phyloP scores from a whole-genome alignment of 2,329 filamentous ascomycete species.

The Colletotrichum melonis region DNA sequence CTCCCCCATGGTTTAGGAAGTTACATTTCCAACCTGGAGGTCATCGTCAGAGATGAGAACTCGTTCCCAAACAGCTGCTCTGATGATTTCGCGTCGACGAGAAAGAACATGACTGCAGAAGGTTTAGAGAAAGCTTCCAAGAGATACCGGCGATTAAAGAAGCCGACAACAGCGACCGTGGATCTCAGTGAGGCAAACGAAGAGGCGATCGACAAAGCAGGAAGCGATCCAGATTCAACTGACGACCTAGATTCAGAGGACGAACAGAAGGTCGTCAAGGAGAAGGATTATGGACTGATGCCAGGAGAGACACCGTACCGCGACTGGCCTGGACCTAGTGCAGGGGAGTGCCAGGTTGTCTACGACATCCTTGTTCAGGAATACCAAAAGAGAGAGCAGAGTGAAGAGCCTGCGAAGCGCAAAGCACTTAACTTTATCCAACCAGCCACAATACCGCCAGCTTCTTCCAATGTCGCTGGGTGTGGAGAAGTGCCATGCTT shows the following conservation, averaged over 20 bases:
- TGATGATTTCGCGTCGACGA: background rate
- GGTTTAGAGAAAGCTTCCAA: background rate
- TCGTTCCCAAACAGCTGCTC: background rate
- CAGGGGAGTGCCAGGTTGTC: conserved; percentile 77
- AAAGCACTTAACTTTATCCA: conserved; percentile 55
- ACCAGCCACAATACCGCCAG: conserved; percentile 75
- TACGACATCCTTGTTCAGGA: conserved; percentile 71
- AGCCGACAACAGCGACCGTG: background rate
- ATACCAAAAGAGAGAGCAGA: conserved; percentile 53
- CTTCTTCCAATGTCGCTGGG: conserved; percentile 78
- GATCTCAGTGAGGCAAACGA: background rate
- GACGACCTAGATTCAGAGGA: background rate
- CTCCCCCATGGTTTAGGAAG: background rate
- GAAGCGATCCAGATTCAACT: background rate
- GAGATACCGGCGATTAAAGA: background rate
- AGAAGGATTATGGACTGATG: conserved; percentile 61
- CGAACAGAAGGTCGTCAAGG: conserved; percentile 41
- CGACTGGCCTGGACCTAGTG: conserved; percentile 71
- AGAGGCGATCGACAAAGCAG: background rate
- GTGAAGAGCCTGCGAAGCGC: background rate
- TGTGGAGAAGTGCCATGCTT: conserved; percentile 68
- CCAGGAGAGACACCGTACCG: conserved; percentile 75
- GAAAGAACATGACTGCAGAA: background rate
- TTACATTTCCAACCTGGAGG: background rate
- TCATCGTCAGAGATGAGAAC: background rate